These are phyloP conservation scores for Suillus spraguei DNA, from an alignment of 768 basidiomycete species.

Conservation along the genomic window DNA sequence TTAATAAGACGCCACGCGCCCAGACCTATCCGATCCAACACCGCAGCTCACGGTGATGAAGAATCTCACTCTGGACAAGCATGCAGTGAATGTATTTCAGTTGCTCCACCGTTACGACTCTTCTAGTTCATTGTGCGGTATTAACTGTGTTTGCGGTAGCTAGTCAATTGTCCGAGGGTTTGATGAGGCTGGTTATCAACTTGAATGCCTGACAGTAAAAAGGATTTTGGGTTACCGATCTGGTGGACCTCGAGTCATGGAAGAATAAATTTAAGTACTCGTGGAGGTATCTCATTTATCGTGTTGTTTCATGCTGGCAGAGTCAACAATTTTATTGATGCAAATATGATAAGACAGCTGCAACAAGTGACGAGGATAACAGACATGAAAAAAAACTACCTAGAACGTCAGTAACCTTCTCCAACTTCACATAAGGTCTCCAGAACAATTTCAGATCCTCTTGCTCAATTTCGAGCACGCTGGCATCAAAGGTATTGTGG, in stretches of 20 bases:
- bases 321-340: constrained; percentile 3
- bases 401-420: constrained; percentile 34
- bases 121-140: constrained; percentile 10
- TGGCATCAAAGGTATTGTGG: constrained; percentile 86
- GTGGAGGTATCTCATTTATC: neutral
- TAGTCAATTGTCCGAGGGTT: constrained; percentile 38
- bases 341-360: constrained; percentile 1
- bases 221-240: constrained; percentile 30
- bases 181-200: constrained; percentile 9
- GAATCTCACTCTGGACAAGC: constrained; percentile 52
- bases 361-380: constrained; percentile 4
- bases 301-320: neutral
- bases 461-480: constrained; percentile 81
- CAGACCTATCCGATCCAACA: constrained; percentile 29
- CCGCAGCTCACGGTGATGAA: constrained; percentile 24
- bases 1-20: constrained; percentile 41
- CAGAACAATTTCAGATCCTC: constrained; percentile 80
- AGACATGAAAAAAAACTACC: neutral
- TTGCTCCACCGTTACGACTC: neutral
- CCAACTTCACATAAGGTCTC: constrained; percentile 65
- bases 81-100: constrained; percentile 54
- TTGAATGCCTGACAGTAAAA: constrained; percentile 50
- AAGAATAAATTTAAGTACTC: too few species aligned
- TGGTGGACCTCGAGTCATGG: constrained; percentile 23
- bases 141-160: constrained; percentile 54